Base-by-base conservation (phyloP, 257 asterid genomes). In the Nicotiana knightiana region DNA sequence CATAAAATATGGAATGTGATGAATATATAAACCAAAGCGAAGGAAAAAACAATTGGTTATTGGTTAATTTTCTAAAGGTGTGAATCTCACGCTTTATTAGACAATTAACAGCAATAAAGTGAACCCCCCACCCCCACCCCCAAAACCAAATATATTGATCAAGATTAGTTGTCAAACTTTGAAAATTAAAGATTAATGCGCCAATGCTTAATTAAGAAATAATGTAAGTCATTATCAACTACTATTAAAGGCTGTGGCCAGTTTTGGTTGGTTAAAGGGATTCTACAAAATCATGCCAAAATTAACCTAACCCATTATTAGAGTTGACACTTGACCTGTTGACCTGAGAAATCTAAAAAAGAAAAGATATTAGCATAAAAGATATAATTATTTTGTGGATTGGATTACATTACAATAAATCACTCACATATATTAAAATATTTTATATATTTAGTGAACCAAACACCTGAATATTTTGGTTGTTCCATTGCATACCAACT, bases 221-320 rank as follows among this genome's bases (percentile, higher is more conserved):
- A 46, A 26, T 26, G 16, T 26, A 48, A 73, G 79, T 15, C 62
- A 26, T 73, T 13, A 24, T 48, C 79, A 46, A 48, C 37, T 13
- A 3, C 35, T 3, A 53, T 73, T 48, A 26, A 21, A 73, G 0
- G 46, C 15, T 39, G 79, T 73, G 79, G 26, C 63, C 43, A 51
- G 18, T 12, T 73, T 48, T 26, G 28, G 21, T 48, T 73, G 79
- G 79, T 51, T 48, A 8, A 73, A 73, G 3, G 62, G 46, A 73
- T 73, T 73, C 63, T 73, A 51, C 35, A 51, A 73, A 73, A 73
- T 73, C 79, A 73, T 48, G 79, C 79, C 79, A 73, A 73, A 48
- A 73, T 16, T 73, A 73, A 73, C 79, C 79, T 73, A 73, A 73
- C 79, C 79, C 63, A 73, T 73, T 73, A 73, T 73, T 73, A 73